phyloP scores from a whole-genome alignment of 2,329 filamentous ascomycete genomes.

The Trichoderma koningiopsis region DNA sequence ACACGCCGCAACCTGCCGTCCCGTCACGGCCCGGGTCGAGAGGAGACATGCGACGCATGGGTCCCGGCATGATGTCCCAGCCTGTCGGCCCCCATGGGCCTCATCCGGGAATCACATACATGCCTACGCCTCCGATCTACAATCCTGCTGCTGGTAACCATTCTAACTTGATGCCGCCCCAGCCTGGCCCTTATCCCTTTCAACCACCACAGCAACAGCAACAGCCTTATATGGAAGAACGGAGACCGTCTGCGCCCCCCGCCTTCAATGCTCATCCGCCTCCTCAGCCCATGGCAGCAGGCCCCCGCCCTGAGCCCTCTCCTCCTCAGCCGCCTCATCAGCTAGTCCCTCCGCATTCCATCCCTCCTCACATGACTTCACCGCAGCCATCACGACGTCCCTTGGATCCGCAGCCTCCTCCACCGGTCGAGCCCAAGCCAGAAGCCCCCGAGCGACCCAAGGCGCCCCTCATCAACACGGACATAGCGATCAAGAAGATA shows the following conservation, averaged over 20 bases:
- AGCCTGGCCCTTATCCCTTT: conserved; percentile 44
- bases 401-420: conserved; percentile 54
- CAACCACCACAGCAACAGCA: conserved; percentile 46
- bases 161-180: conserved; percentile 42
- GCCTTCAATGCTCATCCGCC: conserved; percentile 62
- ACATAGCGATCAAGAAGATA: conserved; percentile 59
- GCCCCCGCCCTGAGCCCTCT: conserved; percentile 58
- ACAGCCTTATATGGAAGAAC: conserved; percentile 75
- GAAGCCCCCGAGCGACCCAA: conserved; percentile 53
- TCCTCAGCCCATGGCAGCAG: conserved; percentile 49
- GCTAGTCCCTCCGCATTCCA: conserved; percentile 50
- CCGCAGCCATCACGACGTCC: conserved; percentile 46
- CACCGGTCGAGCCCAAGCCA: conserved; percentile 53
- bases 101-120: conserved; percentile 71
- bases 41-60: conserved; percentile 74
- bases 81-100: conserved; percentile 63
- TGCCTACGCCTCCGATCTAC: conserved; percentile 84
- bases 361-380: conserved; percentile 55
- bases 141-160: conserved; percentile 55
- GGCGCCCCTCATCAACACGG: conserved; percentile 53
- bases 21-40: conserved; percentile 71
- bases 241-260: conserved; percentile 72
- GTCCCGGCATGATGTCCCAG: conserved; percentile 71
- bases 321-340: conserved; percentile 61
- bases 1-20: conserved; percentile 76